These are phyloP conservation scores for Kwoniella pini DNA, from an alignment of 768 basidiomycete species.

Conservation along the genomic window DNA sequence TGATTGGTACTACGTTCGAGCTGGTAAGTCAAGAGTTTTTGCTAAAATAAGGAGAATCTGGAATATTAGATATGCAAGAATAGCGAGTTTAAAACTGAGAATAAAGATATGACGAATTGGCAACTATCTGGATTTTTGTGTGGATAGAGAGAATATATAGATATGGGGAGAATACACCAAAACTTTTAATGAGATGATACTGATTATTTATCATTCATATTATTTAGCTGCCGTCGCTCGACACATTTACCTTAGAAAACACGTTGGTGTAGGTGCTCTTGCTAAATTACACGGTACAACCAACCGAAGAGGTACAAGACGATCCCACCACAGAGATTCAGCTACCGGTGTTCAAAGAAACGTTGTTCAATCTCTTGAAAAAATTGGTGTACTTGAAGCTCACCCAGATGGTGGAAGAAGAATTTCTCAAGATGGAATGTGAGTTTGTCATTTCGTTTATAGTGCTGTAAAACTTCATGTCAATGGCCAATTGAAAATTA, in stretches of 20 bases:
- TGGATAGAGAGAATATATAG: too few species aligned
- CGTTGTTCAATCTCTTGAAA: slow-evolving; percentile 94
- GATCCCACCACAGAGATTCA: slow-evolving; percentile 85
- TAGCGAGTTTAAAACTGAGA: too few species aligned
- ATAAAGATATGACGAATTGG: too few species aligned
- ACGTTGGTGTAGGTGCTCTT: slow-evolving; percentile 77
- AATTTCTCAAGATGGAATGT: slow-evolving; percentile 93
- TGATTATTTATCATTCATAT: not conserved
- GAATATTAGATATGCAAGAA: too few species aligned
- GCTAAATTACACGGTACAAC: slow-evolving; percentile 96
- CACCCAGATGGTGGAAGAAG: slow-evolving; percentile 90
- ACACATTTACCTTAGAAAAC: slow-evolving; percentile 99
- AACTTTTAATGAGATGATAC: not conserved
- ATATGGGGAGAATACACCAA: too few species aligned
- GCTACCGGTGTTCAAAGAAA: slow-evolving; percentile 90
- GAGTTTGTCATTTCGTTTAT: slow-evolving; percentile 34
- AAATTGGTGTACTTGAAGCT: slow-evolving; percentile 96
- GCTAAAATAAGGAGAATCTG: not conserved
- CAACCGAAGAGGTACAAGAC: slow-evolving; percentile 93
- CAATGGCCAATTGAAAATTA: too few species aligned
- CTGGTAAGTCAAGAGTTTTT: slow-evolving; percentile 68
- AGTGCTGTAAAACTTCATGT: too few species aligned
- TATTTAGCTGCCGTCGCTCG: slow-evolving; percentile 84
- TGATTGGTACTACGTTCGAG: slow-evolving; percentile 99
- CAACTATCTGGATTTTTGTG: too few species aligned